Base-by-base conservation (phyloP, 164 flowering plant genomes). In the Macadamia tetraphylla region DNA sequence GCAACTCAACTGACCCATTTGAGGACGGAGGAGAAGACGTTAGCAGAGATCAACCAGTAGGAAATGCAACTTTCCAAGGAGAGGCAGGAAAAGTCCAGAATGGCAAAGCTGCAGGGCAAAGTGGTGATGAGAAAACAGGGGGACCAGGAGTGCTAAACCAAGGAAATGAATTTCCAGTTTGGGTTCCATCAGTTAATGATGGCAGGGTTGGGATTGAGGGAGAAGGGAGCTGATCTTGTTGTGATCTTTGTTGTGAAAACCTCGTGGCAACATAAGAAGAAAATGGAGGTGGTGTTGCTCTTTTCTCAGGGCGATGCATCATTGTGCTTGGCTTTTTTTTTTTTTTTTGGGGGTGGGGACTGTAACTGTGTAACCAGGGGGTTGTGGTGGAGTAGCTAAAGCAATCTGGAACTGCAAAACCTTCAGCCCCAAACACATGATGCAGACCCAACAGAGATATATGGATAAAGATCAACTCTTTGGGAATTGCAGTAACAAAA, bases 91-190 rank as follows among this genome's bases (percentile, higher is more conserved):
- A 90, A 18, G 89, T 78, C 29, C 90, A 82, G 55, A 95, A 92
- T 18, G 97, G 98, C 66, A 85, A 89, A 67, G 96, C 88, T 51
- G 96, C 92, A 5, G 98, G 99, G 63, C 88, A 83, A 29, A 90
- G 83, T 2, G 98, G 99, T 0, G 96, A 88, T 23, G 88, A 81
- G 65, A 95, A 90, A 29, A 86, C 77, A 6, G 99, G 99, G 59
- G 98, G 99, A 29, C 88, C 94, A 46, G 98, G 97, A 3, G 99
- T 87, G 79, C 92, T 88, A 71, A 89, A 65, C 60, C 79, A 86
- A 66, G 91, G 77, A 66, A 72, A 52, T 6, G 90, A 89, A 75
- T 84, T 86, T 18, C 85, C 87, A 46, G 76, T 73, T 60, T 74
- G 78, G 65, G 80, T 65, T 42, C 90, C 93, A 80, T 84, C 87